A percentile compares a stretch with the other conserved stretches of the same genome.
These are phyloP conservation scores for Epichloe coenophiala DNA, from an alignment of 2,329 filamentous ascomycete genomes.

Conservation along the genomic window DNA sequence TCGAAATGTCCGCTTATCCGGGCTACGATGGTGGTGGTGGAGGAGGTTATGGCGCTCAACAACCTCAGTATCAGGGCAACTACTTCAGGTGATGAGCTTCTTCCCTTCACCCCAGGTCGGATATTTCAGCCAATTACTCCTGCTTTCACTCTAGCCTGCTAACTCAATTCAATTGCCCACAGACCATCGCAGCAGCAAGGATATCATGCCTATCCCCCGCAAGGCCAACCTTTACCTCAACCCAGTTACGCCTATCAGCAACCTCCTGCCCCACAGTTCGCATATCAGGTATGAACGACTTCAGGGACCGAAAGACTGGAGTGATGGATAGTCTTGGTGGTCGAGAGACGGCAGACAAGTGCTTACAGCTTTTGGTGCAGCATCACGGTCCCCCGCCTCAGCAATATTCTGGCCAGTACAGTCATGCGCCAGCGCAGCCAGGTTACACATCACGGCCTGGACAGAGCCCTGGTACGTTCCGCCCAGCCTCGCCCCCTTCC, in stretches of 20 bases:
- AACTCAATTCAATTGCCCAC: background rate
- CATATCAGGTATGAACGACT: constrained; percentile 17
- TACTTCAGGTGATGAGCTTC: constrained; percentile 9
- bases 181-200: constrained; percentile 7
- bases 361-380: constrained; percentile 2
- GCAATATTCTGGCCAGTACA: constrained; percentile 18
- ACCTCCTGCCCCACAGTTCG: constrained; percentile 28
- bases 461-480: constrained; percentile 18
- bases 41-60: constrained; percentile 28
- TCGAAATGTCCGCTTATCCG: constrained; percentile 50
- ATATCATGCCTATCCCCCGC: constrained; percentile 29
- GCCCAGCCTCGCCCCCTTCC: no score
- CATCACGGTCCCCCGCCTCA: constrained; percentile 19
- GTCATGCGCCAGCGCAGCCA: constrained; percentile 22
- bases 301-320: constrained; percentile 17
- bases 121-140: background rate
- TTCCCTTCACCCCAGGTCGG: background rate
- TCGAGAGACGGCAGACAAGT: background rate
- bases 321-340: background rate
- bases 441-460: constrained; percentile 36
- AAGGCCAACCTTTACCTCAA: constrained; percentile 34
- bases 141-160: background rate
- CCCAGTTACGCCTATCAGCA: constrained; percentile 31
- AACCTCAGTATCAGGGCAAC: constrained; percentile 26
- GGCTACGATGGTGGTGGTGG: constrained; percentile 28